These are phyloP conservation scores for Blastocystis sp. DNA, from an alignment of 352 stramenopile genomes.

Conservation along the genomic window DNA sequence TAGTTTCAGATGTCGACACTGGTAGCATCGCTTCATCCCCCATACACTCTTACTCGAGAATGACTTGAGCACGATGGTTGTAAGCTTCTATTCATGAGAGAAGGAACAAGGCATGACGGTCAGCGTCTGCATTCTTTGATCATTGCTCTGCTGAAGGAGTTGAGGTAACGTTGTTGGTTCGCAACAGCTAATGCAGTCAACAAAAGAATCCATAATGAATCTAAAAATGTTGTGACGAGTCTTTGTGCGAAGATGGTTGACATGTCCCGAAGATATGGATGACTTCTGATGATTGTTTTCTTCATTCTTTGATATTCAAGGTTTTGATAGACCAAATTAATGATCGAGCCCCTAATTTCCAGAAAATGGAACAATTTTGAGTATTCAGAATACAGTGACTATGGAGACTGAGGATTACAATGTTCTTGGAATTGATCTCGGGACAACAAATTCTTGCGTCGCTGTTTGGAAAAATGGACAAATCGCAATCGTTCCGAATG, in stretches of 20 bases:
- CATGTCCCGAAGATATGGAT: slow-evolving; percentile 34
- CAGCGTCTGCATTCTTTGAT: slow-evolving; percentile 32
- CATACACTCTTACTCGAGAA: slow-evolving; percentile 42
- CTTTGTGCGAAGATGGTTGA: background rate
- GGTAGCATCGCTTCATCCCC: slow-evolving; percentile 41
- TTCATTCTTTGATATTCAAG: background rate
- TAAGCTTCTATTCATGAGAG: background rate
- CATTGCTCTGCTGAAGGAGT: slow-evolving; percentile 29
- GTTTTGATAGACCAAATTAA: background rate
- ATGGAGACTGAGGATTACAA: slow-evolving; percentile 30
- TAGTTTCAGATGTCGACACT: slow-evolving; percentile 17
- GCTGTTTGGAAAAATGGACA: slow-evolving; percentile 92
- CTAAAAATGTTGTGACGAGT: background rate
- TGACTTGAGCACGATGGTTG: slow-evolving; percentile 35
- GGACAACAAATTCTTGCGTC: slow-evolving; percentile 91
- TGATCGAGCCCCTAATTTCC: too few relatives aligned
- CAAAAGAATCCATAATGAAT: slow-evolving; percentile 35
- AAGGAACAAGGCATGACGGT: background rate
- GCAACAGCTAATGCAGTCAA: slow-evolving; percentile 54
- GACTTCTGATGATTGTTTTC: background rate
- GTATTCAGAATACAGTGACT: background rate
- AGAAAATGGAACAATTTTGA: too few relatives aligned
- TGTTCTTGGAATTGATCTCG: slow-evolving; percentile 83
- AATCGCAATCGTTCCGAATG: slow-evolving; percentile 70
- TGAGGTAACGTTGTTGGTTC: slow-evolving; percentile 15